Evolutionary conservation across 164 flowering plant species (phyloP), one percentile per base, ranked within the genome.

Genomic region (Brasenia schreberi): DNA sequence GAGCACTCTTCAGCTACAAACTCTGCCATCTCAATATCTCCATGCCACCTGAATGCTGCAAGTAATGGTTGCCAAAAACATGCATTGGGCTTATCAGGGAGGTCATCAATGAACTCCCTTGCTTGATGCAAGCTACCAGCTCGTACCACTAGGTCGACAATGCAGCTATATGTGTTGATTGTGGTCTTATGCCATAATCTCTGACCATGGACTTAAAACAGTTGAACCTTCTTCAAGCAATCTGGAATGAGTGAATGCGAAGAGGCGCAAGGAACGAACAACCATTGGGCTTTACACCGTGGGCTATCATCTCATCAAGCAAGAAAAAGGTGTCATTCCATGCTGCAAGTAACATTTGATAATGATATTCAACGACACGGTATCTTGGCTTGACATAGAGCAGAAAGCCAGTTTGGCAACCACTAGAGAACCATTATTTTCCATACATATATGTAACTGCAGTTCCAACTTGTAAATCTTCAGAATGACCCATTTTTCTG

Each of bases 41-140:
- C 76, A 76, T 82, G 72, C 43, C 67, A 77, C 76, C 86, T 83
- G 75, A 90, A 89, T 11, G 88, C 81, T 17, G 82, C 81, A 70
- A 89, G 72, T 9, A 91, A 74, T 4, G 96, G 83, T 7, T 89
- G 90, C 97, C 94, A 91, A 76, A 85, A 83, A 18, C 91, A 79
- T 27, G 87, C 77, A 61, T 85, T 81, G n/a, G 85, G 80, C 42
- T 71, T 79, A 74, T 80, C 82, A 18, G 89, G 87, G 87, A 87
- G 42, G 56, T 27, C 63, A 5, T 64, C 59, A 44, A 74, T 69
- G 27, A 73, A 73, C 23, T 71, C 65, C 61, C 44, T 66, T 18
- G 79, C 76, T 33, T 71, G 63, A 27, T 73, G 69, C 1, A 73
- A 62, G 23, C 49, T 72, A 17, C 75, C 77, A 23, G 68, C 69